Evolutionary conservation across 1,284 basidiomycete genomes (phyloP).

Genomic region (Ganoderma boninense): DNA sequence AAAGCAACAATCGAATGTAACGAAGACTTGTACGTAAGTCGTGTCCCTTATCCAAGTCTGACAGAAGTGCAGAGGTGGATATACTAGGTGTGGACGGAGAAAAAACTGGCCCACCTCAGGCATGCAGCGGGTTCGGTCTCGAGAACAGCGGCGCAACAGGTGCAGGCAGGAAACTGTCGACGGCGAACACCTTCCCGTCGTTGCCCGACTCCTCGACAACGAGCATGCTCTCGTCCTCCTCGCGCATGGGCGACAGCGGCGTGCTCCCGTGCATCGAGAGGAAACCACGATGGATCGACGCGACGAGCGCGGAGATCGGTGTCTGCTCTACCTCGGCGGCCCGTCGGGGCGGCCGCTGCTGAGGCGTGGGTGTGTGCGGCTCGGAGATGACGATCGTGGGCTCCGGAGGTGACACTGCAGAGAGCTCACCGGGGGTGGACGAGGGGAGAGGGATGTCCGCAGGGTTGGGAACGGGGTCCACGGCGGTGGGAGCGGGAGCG

Average conservation of each 20-base stretch:
- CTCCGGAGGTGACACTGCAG: background rate
- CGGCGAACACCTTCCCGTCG: slow-evolving; percentile 24
- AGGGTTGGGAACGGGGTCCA: slow-evolving; percentile 4
- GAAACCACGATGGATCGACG: slow-evolving; percentile 75
- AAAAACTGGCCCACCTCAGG: background rate
- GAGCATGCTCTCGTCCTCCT: slow-evolving; percentile 25
- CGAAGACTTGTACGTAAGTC: background rate
- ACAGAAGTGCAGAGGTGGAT: background rate
- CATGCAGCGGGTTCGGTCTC: slow-evolving; percentile 14
- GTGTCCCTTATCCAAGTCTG: background rate
- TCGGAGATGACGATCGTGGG: slow-evolving; percentile 13
- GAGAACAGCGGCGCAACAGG: slow-evolving; percentile 24
- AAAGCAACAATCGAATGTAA: slow-evolving; percentile 7
- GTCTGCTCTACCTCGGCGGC: slow-evolving; percentile 48
- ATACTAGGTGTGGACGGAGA: too few relatives aligned
- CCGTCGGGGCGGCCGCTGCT: slow-evolving; percentile 16
- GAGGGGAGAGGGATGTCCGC: slow-evolving; percentile 25
- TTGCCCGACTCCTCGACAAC: slow-evolving; percentile 9
- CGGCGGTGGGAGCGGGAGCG: background rate
- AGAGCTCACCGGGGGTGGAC: slow-evolving; percentile 1
- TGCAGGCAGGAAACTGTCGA: slow-evolving; percentile 11
- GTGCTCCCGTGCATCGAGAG: slow-evolving; percentile 51
- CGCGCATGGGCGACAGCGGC: slow-evolving; percentile 29
- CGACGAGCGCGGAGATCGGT: slow-evolving; percentile 73
- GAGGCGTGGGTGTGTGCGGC: slow-evolving; percentile 22